phyloP scores from a whole-genome alignment of 179 eudicot genomes.

The Carnegiea gigantea region DNA sequence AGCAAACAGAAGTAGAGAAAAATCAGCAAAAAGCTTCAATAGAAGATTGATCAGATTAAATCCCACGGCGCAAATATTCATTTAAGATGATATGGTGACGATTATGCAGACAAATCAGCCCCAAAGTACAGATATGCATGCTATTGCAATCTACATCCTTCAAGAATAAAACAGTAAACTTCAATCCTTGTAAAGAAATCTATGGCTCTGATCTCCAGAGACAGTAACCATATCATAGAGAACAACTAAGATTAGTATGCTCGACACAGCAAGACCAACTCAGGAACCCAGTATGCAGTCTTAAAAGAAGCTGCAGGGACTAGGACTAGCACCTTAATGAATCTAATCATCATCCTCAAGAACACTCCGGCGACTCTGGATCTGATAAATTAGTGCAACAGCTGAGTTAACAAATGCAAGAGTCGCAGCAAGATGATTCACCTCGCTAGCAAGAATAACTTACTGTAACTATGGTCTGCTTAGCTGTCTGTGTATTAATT shows the following conservation, averaged over 20 bases:
- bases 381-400: conserved; percentile 43
- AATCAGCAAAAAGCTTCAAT: background rate
- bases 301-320: background rate
- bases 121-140: background rate
- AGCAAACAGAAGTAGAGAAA: background rate
- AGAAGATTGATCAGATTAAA: background rate
- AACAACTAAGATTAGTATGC: background rate
- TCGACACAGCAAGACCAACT: background rate
- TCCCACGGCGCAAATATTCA: background rate
- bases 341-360: conserved; percentile 88
- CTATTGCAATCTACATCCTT: conserved; percentile 8
- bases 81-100: background rate
- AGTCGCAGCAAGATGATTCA: background rate
- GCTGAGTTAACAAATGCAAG: conserved; percentile 11
- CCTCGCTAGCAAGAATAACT: conserved; percentile 23
- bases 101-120: background rate
- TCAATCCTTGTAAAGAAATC: background rate
- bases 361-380: conserved; percentile 89
- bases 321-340: background rate
- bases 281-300: background rate
- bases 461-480: conserved; percentile 95
- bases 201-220: background rate
- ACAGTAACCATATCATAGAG: conserved; percentile 1
- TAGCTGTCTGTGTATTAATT: conserved; percentile 84
- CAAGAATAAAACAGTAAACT: background rate